Evolutionary conservation across 2,329 filamentous ascomycete species (phyloP).

Genomic region (Neofusicoccum sp.): DNA sequence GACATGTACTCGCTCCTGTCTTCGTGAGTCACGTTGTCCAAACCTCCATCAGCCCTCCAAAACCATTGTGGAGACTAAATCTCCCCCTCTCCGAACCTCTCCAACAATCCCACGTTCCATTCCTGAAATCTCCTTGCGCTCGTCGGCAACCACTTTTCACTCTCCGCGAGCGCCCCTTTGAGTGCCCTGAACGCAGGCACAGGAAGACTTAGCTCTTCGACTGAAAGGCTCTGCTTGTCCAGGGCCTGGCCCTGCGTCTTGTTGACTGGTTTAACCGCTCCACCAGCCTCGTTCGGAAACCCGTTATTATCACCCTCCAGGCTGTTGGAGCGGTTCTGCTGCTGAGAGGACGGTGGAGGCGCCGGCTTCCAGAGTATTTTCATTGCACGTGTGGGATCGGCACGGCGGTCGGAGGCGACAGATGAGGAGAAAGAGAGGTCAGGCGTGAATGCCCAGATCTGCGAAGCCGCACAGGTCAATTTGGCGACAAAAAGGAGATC

Average conservation of each 20-base stretch:
- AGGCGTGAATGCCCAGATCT: conserved; percentile 62
- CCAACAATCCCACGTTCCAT: conserved; percentile 67
- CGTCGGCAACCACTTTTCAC: conserved; percentile 54
- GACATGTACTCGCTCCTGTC: no score
- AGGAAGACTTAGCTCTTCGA: conserved; percentile 56
- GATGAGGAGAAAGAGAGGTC: conserved; percentile 55
- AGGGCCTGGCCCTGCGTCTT: conserved; percentile 23
- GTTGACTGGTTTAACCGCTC: neutral
- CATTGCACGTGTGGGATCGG: conserved; percentile 50
- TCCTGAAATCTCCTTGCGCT: conserved; percentile 59
- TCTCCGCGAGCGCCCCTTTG: conserved; percentile 45
- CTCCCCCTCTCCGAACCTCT: conserved; percentile 47
- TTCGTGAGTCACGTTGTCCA: no score
- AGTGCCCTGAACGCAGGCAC: conserved; percentile 49
- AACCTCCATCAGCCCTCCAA: no score
- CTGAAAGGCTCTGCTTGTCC: conserved; percentile 39
- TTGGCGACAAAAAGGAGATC: no score
- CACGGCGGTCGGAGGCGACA: conserved; percentile 25
- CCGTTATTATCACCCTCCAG: no score
- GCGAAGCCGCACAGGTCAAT: neutral
- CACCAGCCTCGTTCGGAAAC: neutral
- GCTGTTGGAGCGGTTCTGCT: no score
- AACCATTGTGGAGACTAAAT: neutral
- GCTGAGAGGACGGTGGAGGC: conserved; percentile 13
- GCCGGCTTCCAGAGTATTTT: conserved; percentile 55